Evolutionary conservation across 192 early-diverging fungal genomes (phyloP).

Genomic region (Chytriomyces confervae): DNA sequence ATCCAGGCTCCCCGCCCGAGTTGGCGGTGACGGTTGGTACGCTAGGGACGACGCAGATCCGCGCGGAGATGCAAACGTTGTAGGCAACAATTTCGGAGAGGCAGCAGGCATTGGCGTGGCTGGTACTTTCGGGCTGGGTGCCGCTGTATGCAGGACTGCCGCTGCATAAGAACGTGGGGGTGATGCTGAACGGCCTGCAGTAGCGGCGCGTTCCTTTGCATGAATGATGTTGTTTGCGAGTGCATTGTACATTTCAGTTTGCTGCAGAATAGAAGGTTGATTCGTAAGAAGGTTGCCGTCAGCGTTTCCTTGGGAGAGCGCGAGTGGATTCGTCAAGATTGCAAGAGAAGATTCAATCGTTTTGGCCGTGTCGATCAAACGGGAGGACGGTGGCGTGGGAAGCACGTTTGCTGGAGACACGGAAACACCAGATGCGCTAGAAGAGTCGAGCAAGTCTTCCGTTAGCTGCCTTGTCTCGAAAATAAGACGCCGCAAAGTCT

Average conservation of each 20-base stretch:
- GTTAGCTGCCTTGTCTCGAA: constrained; percentile 21
- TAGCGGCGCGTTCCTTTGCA: not conserved
- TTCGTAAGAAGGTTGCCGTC: not conserved
- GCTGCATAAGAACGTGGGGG: not conserved
- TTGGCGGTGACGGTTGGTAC: too few relatives aligned
- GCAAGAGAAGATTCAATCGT: not conserved
- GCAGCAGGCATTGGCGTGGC: not conserved
- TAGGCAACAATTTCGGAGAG: not conserved
- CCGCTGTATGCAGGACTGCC: not conserved
- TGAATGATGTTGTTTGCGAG: not conserved
- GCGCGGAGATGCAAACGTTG: not conserved
- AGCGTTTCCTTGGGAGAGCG: not conserved
- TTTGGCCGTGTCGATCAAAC: not conserved
- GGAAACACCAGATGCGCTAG: not conserved
- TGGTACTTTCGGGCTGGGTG: not conserved
- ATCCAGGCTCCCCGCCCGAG: too few relatives aligned
- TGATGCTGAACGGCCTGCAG: not conserved
- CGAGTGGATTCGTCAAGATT: not conserved
- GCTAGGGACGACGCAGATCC: not conserved
- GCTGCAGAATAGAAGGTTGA: not conserved
- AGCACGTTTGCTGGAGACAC: not conserved
- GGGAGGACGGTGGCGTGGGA: not conserved
- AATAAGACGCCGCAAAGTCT: constrained; percentile 15
- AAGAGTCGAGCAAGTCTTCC: constrained; percentile 7
- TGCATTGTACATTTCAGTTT: not conserved